Evolutionary conservation across 495 filamentous ascomycete species (phyloP), one percentile per base, ranked within the genome.

Genomic region (Lasiosphaeria miniovina): DNA sequence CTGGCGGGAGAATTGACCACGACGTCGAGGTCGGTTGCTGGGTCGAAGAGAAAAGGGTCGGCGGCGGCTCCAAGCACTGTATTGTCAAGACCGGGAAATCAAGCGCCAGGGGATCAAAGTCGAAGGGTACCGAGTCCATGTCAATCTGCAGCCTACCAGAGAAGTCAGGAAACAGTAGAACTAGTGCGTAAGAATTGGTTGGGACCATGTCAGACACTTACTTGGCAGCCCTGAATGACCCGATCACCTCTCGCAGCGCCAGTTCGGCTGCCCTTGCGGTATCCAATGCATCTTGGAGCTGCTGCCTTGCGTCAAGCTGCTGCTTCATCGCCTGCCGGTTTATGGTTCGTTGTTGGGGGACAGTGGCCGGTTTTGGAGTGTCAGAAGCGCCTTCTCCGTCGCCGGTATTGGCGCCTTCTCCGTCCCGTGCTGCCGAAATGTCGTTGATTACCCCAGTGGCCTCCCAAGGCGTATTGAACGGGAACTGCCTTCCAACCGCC

Each of bases 1-100:
- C 85, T 0, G 92, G 92, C 1, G 88, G 83, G 24, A 81, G 72
- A 15, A 94, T 77, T 3, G 89, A 88, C 83, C 92, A 96, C 0
- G 90, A 90, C 7, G 82, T 79, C 4, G 81, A 74, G 2, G 83
- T 88, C 3, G 90, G 73, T 59, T 93, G 80, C n/a, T 84, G 88
- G 4, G 85, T 88, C 1, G 81, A 82, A 5, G 84, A 77, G 69
- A 90, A 90, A 3, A 96, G 73, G 1, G 88, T 90, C 11, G 88
- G 85, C 14, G 92, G 92, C 34, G 88, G 77, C 45, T 88, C 86
- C 4, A 96, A 85, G 61, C 93, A 86, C 61, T 87, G 87, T 6
- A 96, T 82, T 43, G 86, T 89, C 24, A 96, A 81, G 17, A 87
- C 86, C 6, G 91, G 91, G 63, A 95, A 96, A 33, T 87, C 88